Percentiles rank a stretch among this genome's conserved stretches.
Conservation (phyloP, 305 asterid species). For the Rubia tinctorum region DNA sequence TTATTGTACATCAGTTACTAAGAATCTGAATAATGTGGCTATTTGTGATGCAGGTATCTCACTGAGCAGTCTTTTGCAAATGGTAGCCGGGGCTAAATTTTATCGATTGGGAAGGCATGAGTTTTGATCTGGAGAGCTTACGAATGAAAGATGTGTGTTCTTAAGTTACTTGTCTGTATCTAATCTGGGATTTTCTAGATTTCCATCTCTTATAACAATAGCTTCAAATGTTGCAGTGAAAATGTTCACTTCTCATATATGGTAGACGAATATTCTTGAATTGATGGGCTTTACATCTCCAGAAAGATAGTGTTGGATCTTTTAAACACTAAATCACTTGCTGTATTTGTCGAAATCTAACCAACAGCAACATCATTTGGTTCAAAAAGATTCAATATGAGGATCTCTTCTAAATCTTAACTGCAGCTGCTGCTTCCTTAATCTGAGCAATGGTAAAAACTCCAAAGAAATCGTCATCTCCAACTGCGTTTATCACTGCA, state of each 20-base stretch:
- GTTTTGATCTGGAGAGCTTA: constrained; percentile 8
- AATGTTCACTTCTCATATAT: neutral
- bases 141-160: neutral
- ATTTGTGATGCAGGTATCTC: constrained; percentile 34
- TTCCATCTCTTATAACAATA: neutral
- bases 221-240: neutral
- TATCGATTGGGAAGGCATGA: neutral
- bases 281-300: neutral
- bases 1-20: neutral
- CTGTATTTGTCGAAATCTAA: neutral
- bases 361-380: neutral
- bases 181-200: neutral
- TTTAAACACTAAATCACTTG: neutral
- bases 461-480: constrained; percentile 78
- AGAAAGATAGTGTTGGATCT: neutral
- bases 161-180: neutral
- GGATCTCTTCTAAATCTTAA: constrained; percentile 32
- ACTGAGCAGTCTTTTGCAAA: constrained; percentile 26
- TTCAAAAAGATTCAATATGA: neutral
- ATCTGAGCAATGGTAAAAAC: constrained; percentile 87
- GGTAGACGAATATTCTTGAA: neutral
- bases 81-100: constrained; percentile 18
- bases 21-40: neutral
- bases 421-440: constrained; percentile 80
- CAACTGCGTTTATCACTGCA: constrained; percentile 71